Base-by-base conservation (phyloP, 2,329 filamentous ascomycete species). In the Elsinoe necatrix region DNA sequence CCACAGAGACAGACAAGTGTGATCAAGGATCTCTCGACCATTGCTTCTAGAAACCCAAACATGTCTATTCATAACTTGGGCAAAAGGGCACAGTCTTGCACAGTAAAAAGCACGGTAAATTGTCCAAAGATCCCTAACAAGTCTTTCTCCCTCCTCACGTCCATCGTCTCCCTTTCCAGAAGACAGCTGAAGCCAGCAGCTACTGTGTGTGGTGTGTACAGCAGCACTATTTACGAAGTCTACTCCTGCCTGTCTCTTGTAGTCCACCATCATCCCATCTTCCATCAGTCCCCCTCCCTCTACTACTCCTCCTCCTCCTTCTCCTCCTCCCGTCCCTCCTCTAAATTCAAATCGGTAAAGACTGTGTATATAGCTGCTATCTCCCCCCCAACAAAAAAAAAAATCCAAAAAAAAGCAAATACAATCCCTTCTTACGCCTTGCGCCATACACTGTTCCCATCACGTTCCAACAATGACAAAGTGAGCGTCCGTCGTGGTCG, bases 191-290 rank as follows among this genome's bases (percentile, higher is more conserved):
- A 50, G n/a, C 48, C 34, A 52, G 29, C 43, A 48, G 43, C 43
- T 16, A 31, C 43, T 37, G 34, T 48, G 43, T 48, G 25, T 48
- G 29, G 34, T 48, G 43, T 48, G 25, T 48, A 48, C 43, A 48
- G 43, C 48, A 52, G 48, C 48, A 52, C 48, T 52, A 52, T 52
- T 52, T 52, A 52, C 48, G 48, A 52, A 52, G 31, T 39, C 31
- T 52, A 52, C 34, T 39, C 18, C 48, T 18, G n/a, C 48, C 16
- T 37, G n/a, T 23, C 23, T 35, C 16, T 14, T 23, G 18, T 35
- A 18, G n/a, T 52, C 48, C 48, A 52, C 16, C 41, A 12, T 43
- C 41, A 1, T 16, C 37, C 16, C 16, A 16, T 16, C 20, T 4
- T n/a, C 27, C 47, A 35, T 11, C 47, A n/a, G n/a, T n/a, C n/a